A percentile compares a stretch with the other conserved stretches of the same genome.
Conservation (phyloP, 2,329 filamentous ascomycete genomes). For the Apiospora kogelbergensis region DNA sequence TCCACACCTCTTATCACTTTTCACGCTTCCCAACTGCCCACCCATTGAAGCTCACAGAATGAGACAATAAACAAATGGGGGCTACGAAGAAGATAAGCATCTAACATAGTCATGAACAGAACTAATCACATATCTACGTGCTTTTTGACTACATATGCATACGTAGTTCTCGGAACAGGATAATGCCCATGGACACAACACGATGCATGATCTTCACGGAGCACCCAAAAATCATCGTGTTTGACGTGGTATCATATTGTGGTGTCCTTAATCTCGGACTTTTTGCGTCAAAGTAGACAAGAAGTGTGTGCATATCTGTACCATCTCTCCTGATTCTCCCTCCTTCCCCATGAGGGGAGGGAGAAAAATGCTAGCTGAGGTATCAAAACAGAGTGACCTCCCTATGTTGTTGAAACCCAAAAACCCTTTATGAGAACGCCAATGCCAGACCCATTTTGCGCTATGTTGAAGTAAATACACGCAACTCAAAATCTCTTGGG, state of each 20-base stretch:
- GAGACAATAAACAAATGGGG: not conserved
- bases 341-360: not conserved
- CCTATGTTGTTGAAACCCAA: slow-evolving; percentile 11
- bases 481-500: not conserved
- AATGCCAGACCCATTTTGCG: slow-evolving; percentile 10
- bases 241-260: not conserved
- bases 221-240: not conserved
- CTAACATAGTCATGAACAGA: not conserved
- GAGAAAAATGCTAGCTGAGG: not conserved
- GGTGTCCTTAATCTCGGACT: not conserved
- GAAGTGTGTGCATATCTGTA: not conserved
- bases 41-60: not conserved
- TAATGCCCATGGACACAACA: not conserved
- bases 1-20: not conserved
- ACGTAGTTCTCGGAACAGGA: too few relatives aligned
- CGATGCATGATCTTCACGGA: not conserved
- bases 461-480: slow-evolving; percentile 11
- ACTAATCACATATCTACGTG: not conserved
- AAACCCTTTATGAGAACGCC: slow-evolving; percentile 10
- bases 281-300: not conserved
- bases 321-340: too few relatives aligned
- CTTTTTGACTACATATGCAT: too few relatives aligned
- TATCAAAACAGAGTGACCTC: not conserved
- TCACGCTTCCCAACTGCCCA: not conserved
- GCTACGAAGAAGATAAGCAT: not conserved